A percentile compares a stretch with the other conserved stretches of the same genome.
phyloP scores from a whole-genome alignment of 805 yeast species.

The Ogataea pilisensis region DNA sequence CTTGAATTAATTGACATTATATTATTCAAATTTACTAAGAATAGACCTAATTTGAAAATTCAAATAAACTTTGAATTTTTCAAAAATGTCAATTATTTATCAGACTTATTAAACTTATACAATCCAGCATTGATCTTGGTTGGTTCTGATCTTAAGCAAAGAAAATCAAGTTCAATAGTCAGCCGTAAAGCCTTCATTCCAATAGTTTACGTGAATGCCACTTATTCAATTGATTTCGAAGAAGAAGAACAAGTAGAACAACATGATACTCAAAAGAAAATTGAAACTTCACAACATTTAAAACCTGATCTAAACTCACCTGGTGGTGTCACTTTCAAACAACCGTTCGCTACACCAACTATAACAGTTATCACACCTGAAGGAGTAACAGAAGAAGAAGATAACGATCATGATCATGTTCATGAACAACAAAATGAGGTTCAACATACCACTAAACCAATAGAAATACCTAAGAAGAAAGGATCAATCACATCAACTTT shows the following conservation, averaged over 20 bases:
- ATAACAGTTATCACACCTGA: constrained; percentile 12
- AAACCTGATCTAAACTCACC: constrained; percentile 9
- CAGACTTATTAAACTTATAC: constrained; percentile 53
- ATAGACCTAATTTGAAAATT: constrained; percentile 37
- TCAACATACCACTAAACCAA: not conserved
- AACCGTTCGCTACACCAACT: constrained; percentile 20
- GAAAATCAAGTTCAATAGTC: constrained; percentile 27
- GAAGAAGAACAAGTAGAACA: not conserved
- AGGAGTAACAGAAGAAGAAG: not conserved
- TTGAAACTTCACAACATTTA: too few species aligned
- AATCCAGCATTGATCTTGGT: constrained; percentile 54
- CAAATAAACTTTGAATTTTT: constrained; percentile 57
- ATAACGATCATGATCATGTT: not conserved
- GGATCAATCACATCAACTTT: constrained; percentile 7
- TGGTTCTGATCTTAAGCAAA: constrained; percentile 25
- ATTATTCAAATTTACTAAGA: constrained; percentile 19
- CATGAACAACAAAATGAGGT: not conserved
- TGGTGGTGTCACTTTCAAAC: constrained; percentile 20
- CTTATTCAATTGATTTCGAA: constrained; percentile 10
- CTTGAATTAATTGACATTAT: constrained; percentile 40
- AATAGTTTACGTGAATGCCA: constrained; percentile 22
- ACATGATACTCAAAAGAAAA: too few species aligned
- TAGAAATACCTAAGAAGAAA: constrained; percentile 7
- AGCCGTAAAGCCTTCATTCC: constrained; percentile 25
- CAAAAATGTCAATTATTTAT: constrained; percentile 42